Evolutionary conservation across 257 asterid species (phyloP).

Genomic region (Nicotiana tabacum): DNA sequence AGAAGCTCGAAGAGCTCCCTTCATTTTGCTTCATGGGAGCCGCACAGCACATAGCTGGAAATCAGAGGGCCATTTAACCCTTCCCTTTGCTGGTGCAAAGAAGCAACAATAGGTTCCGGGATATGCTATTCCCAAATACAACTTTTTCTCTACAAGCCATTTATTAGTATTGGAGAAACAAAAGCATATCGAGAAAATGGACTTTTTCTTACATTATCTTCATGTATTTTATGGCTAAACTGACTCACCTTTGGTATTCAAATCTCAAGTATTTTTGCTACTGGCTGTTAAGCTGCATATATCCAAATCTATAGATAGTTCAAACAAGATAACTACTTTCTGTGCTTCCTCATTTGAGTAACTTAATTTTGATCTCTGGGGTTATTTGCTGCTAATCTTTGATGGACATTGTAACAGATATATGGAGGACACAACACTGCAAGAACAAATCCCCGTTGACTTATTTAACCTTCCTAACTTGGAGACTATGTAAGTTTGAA

Average conservation of each 20-base stretch:
- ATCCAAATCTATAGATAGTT: not conserved
- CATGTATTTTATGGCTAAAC: not conserved
- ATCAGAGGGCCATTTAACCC: slow-evolving; percentile 8
- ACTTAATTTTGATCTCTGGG: not conserved
- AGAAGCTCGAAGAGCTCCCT: not conserved
- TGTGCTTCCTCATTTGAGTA: not conserved
- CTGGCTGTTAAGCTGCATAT: not conserved
- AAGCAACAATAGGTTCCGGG: not conserved
- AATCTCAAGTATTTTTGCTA: not conserved
- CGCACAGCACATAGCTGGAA: slow-evolving; percentile 11
- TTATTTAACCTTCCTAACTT: slow-evolving; percentile 57
- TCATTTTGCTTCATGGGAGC: slow-evolving; percentile 10
- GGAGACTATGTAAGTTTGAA: slow-evolving; percentile 59
- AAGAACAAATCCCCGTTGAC: slow-evolving; percentile 52
- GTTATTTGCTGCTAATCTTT: slow-evolving; percentile 9
- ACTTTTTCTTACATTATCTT: not conserved
- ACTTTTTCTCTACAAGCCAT: not conserved
- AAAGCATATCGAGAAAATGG: not conserved
- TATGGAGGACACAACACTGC: slow-evolving; percentile 57
- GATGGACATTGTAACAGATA: slow-evolving; percentile 31
- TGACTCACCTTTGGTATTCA: not conserved
- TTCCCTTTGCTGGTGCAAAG: not conserved
- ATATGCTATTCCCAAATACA: not conserved
- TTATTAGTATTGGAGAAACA: not conserved
- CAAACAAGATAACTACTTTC: not conserved